Conservation (phyloP, 2,329 filamentous ascomycete genomes). For the Trichoderma sp. region DNA sequence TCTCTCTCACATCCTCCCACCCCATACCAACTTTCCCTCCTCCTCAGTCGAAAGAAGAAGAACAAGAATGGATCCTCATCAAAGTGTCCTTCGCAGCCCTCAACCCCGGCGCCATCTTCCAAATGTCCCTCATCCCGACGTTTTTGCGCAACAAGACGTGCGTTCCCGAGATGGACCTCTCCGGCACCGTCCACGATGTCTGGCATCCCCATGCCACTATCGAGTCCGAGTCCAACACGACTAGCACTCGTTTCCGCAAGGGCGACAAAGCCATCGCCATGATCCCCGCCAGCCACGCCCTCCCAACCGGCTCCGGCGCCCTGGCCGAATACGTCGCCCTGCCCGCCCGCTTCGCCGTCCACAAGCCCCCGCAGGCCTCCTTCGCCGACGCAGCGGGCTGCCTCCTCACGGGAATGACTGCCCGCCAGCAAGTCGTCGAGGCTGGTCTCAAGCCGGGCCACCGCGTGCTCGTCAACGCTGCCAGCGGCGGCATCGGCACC, state of each 20-base stretch:
- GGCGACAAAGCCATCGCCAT: conserved; percentile 44
- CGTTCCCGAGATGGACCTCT: conserved; percentile 48
- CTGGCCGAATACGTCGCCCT: conserved; percentile 45
- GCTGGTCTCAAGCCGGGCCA: conserved; percentile 43
- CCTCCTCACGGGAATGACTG: conserved; percentile 43
- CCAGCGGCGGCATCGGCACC: conserved; percentile 53
- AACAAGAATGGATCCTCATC: conserved; percentile 44
- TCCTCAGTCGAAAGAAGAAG: conserved; percentile 32
- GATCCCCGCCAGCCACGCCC: conserved; percentile 38
- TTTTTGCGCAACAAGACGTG: conserved; percentile 40
- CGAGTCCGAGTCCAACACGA: not conserved
- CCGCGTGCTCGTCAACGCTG: conserved; percentile 52
- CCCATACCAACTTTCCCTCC: conserved; percentile 34
- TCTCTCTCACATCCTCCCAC: conserved; percentile 30
- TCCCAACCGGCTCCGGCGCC: conserved; percentile 42
- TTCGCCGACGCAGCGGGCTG: conserved; percentile 42
- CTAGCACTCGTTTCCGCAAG: conserved; percentile 31
- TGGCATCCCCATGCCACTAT: conserved; percentile 32
- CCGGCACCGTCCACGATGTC: conserved; percentile 43
- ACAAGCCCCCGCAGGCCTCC: conserved; percentile 36
- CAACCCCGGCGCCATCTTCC: conserved; percentile 47
- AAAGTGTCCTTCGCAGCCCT: conserved; percentile 47
- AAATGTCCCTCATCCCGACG: conserved; percentile 45
- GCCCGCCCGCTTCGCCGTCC: conserved; percentile 38
- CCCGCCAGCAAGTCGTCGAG: conserved; percentile 42